These are phyloP conservation scores for Hemileccinum rubropunctum DNA, from an alignment of 768 basidiomycete species.

Conservation along the genomic window DNA sequence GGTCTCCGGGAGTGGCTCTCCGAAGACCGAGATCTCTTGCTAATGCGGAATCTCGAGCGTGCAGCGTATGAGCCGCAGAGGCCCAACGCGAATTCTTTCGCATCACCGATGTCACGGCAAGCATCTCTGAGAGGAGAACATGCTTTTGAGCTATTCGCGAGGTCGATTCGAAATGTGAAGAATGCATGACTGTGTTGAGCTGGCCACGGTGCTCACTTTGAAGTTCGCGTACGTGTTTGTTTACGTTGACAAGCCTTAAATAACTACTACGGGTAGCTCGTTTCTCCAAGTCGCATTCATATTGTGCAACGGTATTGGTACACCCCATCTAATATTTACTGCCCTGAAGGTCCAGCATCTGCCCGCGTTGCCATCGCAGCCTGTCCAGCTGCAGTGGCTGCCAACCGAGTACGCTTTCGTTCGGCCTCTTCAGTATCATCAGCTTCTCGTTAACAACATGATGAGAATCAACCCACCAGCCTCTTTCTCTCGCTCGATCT, in stretches of 20 bases:
- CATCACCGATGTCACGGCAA: constrained; percentile 91
- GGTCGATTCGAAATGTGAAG: constrained; percentile 11
- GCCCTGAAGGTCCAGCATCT: constrained; percentile 32
- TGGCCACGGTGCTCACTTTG: too few species aligned
- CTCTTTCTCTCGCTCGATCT: constrained; percentile 98
- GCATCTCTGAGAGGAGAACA: constrained; percentile 86
- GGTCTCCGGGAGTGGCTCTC: constrained; percentile 49
- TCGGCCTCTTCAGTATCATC: constrained; percentile 72
- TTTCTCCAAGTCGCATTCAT: too few species aligned
- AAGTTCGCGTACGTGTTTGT: constrained; percentile 1
- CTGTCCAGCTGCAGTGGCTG: constrained; percentile 88
- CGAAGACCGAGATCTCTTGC: constrained; percentile 75
- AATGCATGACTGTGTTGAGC: constrained; percentile 12
- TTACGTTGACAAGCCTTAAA: too few species aligned
- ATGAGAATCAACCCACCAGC: constrained; percentile 51
- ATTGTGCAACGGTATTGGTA: background rate
- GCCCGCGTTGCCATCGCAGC: constrained; percentile 79
- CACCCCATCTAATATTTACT: constrained; percentile 26
- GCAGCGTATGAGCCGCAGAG: constrained; percentile 60
- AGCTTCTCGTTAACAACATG: background rate
- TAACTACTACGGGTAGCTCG: too few species aligned
- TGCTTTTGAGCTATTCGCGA: constrained; percentile 57
- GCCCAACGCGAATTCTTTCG: constrained; percentile 98
- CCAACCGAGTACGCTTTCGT: constrained; percentile 84
- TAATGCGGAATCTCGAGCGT: constrained; percentile 61